Evolutionary conservation across 1,284 basidiomycete species (phyloP), one percentile per base, ranked within the genome.

Genomic region (Rhodotorula mucilaginosa): DNA sequence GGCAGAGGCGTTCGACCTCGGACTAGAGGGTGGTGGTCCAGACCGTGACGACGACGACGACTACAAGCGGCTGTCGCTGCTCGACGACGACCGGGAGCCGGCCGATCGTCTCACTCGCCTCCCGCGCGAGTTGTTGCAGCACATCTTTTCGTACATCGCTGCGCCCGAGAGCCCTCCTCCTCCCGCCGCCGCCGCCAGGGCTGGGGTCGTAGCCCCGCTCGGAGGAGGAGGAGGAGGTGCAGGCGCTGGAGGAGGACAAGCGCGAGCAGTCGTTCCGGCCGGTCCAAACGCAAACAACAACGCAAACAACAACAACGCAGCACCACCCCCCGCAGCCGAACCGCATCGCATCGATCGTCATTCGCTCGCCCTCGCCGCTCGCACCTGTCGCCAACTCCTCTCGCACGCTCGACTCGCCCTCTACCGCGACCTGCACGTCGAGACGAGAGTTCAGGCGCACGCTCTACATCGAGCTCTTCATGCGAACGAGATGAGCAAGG

Each of bases 371-470:
- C n/a, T 51, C 29, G 47, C 68, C 29, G 62, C 58, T 12, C 64
- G 72, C 31, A 66, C 68, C 19, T 59, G 49, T 48, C 64, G 59
- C 26, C 46, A 34, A 18, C 46, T 76, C 15, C 56, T 74, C 16
- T 59, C 73, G 1, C 74, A 74, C 26, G 72, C 64, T 0, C 65
- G 73, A 4, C 44, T 56, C 21, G 64, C 61, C 4, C 46, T 76
- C 44, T 76, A 76, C 44, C 61, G 73, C 31, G 58, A 74, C 23
- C 54, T 76, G 13, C 34, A 21, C 16, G 65, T 76, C 39, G 67
- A 69, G 19, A 74, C 74, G 46, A 49, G 74, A 44, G 68, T 71
- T 5, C 70, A 74, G 51, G 74, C 74, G 31, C 74, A 76, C 54
- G 66, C 70, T 15, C 56, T 76, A 10, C 74, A 76, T 34, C 60